phyloP scores from a whole-genome alignment of 2,329 filamentous ascomycete species.

The Colletotrichum sp. region DNA sequence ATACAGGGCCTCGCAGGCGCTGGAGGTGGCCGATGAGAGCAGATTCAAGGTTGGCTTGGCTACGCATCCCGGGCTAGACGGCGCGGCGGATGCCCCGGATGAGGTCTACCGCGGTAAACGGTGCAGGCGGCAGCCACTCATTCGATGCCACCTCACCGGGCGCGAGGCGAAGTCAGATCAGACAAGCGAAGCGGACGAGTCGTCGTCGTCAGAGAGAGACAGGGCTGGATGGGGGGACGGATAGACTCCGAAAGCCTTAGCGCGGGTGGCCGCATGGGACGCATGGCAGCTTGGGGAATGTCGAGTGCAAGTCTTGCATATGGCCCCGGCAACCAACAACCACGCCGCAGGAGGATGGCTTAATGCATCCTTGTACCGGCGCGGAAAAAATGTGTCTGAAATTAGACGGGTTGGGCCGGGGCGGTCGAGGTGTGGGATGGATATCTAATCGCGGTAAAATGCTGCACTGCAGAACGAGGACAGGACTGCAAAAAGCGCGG shows the following conservation, averaged over 20 bases:
- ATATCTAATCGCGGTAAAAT: background rate
- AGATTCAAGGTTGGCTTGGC: background rate
- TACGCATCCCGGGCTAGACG: background rate
- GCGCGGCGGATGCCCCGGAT: conserved; percentile 9
- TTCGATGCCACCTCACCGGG: conserved; percentile 5
- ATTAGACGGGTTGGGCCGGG: background rate
- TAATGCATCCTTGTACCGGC: background rate
- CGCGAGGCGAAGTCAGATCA: background rate
- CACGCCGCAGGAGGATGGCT: background rate
- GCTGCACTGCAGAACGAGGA: background rate
- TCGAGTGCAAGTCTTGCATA: conserved; percentile 19
- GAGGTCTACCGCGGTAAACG: background rate
- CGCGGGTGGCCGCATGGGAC: conserved; percentile 1
- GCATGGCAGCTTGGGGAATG: conserved; percentile 18
- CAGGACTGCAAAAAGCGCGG: background rate
- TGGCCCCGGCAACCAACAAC: background rate
- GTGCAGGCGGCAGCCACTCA: background rate
- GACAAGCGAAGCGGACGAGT: background rate
- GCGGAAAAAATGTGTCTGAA: background rate
- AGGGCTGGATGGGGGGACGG: background rate
- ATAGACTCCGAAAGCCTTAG: conserved; percentile 7
- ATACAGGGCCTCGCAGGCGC: background rate
- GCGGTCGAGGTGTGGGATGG: background rate
- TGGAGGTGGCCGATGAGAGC: conserved; percentile 1
- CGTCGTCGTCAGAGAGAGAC: background rate